These are phyloP conservation scores for Monilinia vaccinii-corymbosi DNA, from an alignment of 2,329 filamentous ascomycete species.

Conservation along the genomic window DNA sequence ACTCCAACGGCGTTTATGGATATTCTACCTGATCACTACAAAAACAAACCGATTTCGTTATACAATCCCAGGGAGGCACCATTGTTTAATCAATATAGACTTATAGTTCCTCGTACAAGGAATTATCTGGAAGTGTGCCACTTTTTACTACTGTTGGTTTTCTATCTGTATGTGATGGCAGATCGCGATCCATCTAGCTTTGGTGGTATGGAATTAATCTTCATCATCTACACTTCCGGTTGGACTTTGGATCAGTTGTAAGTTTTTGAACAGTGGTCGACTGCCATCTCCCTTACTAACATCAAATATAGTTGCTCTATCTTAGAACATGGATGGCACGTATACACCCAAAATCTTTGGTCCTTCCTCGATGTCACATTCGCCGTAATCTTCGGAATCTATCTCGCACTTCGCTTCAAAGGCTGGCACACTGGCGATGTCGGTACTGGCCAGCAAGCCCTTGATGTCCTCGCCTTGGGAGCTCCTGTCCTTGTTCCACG, in stretches of 20 bases:
- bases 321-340: constrained; percentile 66
- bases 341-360: constrained; percentile 84
- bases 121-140: constrained; percentile 68
- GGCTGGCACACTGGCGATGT: constrained; percentile 44
- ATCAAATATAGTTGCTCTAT: constrained; percentile 44
- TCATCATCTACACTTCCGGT: constrained; percentile 65
- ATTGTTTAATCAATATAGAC: constrained; percentile 73
- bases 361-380: constrained; percentile 79
- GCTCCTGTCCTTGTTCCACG: constrained; percentile 71
- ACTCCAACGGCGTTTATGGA: constrained; percentile 75
- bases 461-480: constrained; percentile 71
- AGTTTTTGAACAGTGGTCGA: constrained; percentile 41
- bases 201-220: constrained; percentile 52
- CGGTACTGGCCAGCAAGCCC: constrained; percentile 52
- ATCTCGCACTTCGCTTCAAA: constrained; percentile 59
- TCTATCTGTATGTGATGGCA: constrained; percentile 68
- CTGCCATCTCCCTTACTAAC: neutral
- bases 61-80: constrained; percentile 71
- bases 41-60: constrained; percentile 70
- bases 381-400: constrained; percentile 59
- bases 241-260: constrained; percentile 41
- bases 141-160: constrained; percentile 57
- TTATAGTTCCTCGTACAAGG: constrained; percentile 71
- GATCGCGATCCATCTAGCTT: constrained; percentile 50
- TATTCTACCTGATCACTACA: constrained; percentile 79